phyloP scores from a whole-genome alignment of 176 grass and related monocot genomes.

The Themeda triandra region DNA sequence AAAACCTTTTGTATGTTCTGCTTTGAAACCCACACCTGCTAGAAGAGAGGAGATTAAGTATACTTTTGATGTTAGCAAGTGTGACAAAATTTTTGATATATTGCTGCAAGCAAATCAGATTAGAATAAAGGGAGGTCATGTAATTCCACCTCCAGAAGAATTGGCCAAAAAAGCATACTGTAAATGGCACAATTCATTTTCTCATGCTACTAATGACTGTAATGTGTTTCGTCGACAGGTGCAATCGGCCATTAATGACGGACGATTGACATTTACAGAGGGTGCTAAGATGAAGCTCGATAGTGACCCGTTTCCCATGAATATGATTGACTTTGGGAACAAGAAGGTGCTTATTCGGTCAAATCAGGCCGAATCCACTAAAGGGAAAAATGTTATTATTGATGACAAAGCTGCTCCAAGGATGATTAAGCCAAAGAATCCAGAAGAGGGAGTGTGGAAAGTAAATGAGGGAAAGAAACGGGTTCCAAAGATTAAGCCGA shows the following conservation, averaged over 20 bases:
- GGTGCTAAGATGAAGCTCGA: neutral
- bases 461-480: neutral
- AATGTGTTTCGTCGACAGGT: neutral
- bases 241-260: neutral
- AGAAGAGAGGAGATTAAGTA: neutral
- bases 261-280: neutral
- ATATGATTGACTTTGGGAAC: neutral
- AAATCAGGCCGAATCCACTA: neutral
- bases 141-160: neutral
- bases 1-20: neutral
- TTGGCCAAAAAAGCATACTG: neutral
- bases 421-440: neutral
- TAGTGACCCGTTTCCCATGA: neutral
- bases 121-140: neutral
- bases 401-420: neutral
- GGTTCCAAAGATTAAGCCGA: neutral
- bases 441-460: neutral
- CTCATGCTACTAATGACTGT: neutral
- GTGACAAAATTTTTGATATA: neutral
- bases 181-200: neutral
- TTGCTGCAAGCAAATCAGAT: neutral
- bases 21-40: neutral
- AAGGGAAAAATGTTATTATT: neutral
- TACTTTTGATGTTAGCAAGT: constrained; percentile 3
- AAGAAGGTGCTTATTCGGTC: neutral